Evolutionary conservation across 1,139 yeast genomes (phyloP), one percentile per base, ranked within the genome.

Genomic region (Pichia sp.): DNA sequence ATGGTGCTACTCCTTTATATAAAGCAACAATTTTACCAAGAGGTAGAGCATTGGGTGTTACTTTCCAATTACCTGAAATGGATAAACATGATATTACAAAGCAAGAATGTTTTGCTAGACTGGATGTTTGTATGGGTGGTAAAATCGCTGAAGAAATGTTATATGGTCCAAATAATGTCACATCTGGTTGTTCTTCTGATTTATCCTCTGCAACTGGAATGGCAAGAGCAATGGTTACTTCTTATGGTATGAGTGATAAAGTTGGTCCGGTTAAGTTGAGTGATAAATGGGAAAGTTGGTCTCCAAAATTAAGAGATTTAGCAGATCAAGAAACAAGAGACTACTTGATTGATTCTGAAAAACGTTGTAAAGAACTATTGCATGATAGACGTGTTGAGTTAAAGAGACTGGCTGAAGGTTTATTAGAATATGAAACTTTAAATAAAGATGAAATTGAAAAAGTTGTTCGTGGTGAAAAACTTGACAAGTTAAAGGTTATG

Each of bases 71-170:
- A 57, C 99, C 99, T 5, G 99, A 95, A 68, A 90, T 91, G 95
- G 99, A 93, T 71, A 91, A 95, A 73, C 93, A 87, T 55, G 98
- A 93, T 65, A 86, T 88, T 71, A 88, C 96, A 45, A 87, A 81
- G 67, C 81, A 78, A 58, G 99, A 93, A 71, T 87, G 96, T 67
- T 76, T 86, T 59, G 97, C 99, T 0, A 76, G 96, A 59, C 73
- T 93, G 60, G 99, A 93, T 68, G 99, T 93, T 50, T 90, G 96
- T 68, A 93, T 93, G 99, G 99, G 99, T 56, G 99, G 99, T 57
- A 91, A 91, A 69, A 84, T 91, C 56, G 99, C 99, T 34, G 99
- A 93, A 73, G 97, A 91, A 68, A 75, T 89, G 76, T 77, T 87
- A 47, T 88, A 88, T 66, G 99, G 99, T 3, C 78, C 83, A 46